Conservation (phyloP, 768 basidiomycete genomes). For the Suillus lakei region DNA sequence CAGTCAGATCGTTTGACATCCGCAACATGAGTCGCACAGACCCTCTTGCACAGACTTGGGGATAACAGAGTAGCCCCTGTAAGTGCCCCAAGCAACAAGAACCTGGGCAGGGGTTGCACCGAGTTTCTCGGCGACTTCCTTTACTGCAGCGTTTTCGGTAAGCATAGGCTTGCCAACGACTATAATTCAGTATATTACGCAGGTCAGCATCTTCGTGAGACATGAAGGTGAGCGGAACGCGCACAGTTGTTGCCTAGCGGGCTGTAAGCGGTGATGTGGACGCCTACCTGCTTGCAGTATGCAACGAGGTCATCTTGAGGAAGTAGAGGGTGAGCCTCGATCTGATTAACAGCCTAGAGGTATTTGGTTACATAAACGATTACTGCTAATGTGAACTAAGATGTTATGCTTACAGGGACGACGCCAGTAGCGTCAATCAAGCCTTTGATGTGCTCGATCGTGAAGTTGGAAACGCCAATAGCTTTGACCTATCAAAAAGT, state of each 20-base stretch:
- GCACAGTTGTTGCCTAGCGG: constrained; percentile 83
- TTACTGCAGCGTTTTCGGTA: constrained; percentile 66
- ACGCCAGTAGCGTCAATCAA: constrained; percentile 74
- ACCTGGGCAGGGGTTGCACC: constrained; percentile 79
- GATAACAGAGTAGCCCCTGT: constrained; percentile 81
- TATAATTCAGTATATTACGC: constrained; percentile 29
- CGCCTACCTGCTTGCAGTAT: constrained; percentile 70
- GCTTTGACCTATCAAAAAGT: constrained; percentile 52
- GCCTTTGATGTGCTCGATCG: constrained; percentile 62
- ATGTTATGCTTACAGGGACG: constrained; percentile 56
- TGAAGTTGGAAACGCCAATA: constrained; percentile 87
- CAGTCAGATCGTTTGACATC: background rate
- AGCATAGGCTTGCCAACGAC: constrained; percentile 66
- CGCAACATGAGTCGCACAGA: constrained; percentile 20
- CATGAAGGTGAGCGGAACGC: constrained; percentile 20
- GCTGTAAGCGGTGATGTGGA: constrained; percentile 73
- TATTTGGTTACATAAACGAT: constrained; percentile 3
- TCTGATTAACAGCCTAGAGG: constrained; percentile 68
- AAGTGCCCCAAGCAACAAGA: constrained; percentile 78
- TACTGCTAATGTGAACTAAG: background rate
- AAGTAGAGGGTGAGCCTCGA: constrained; percentile 83
- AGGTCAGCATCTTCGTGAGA: background rate
- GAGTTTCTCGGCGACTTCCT: constrained; percentile 64
- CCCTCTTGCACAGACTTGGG: constrained; percentile 79
- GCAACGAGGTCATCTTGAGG: constrained; percentile 74